A percentile compares a stretch with the other conserved stretches of the same genome.
Conservation (phyloP, 1,284 basidiomycete species). For the Phellinidium pouzarii region DNA sequence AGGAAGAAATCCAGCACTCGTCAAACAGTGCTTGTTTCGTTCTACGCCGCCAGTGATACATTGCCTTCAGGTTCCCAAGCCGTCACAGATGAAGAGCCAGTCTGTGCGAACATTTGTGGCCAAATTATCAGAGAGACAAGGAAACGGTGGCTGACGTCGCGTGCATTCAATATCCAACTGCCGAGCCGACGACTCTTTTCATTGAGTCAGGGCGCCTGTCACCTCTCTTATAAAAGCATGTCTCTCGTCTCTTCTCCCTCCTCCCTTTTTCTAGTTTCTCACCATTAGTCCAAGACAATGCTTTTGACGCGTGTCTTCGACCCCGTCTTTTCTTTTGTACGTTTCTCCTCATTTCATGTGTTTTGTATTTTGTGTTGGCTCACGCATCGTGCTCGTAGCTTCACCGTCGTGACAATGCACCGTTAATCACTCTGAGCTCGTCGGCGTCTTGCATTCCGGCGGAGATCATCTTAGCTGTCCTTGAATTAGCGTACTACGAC, state of each 20-base stretch:
- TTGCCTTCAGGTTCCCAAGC: too few species aligned
- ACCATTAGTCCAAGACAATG: background rate
- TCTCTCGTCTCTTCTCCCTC: background rate
- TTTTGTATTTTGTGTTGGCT: background rate
- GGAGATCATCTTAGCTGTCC: conserved; percentile 55
- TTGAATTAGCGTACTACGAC: conserved; percentile 46
- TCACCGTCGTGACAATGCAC: background rate
- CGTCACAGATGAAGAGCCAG: too few species aligned
- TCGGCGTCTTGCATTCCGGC: conserved; percentile 36
- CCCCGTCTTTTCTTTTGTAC: background rate
- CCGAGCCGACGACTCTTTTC: too few species aligned
- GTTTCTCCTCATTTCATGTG: background rate
- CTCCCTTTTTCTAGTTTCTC: background rate
- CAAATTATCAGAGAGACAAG: too few species aligned
- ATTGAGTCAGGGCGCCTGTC: too few species aligned
- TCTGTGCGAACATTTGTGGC: too few species aligned
- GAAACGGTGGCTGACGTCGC: too few species aligned
- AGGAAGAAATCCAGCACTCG: too few species aligned
- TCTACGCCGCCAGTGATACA: too few species aligned
- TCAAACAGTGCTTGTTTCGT: too few species aligned
- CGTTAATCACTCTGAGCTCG: background rate
- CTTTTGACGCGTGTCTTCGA: background rate
- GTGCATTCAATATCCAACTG: too few species aligned
- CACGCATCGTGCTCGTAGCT: background rate
- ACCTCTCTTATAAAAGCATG: background rate